These are phyloP conservation scores for Monosporozyma unispora DNA, from an alignment of 805 yeast genomes.

Conservation along the genomic window DNA sequence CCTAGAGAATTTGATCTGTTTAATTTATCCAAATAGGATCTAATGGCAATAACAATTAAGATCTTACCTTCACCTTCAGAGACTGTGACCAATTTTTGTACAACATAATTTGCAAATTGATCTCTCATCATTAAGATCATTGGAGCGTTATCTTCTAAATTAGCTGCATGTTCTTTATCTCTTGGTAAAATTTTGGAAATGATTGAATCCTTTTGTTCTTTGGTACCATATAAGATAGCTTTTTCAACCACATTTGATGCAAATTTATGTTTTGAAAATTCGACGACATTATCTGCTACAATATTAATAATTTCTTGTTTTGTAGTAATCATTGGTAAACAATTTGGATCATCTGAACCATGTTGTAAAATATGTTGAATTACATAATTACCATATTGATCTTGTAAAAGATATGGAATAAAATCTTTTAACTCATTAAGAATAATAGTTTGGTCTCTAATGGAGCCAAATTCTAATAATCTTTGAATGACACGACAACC, in stretches of 20 bases:
- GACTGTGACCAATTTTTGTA: conserved; percentile 85
- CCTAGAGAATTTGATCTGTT: conserved; percentile 26
- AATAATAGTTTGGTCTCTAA: conserved; percentile 56
- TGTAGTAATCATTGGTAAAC: conserved; percentile 34
- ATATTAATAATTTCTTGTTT: conserved; percentile 46
- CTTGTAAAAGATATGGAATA: conserved; percentile 73
- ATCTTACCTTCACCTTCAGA: conserved; percentile 63
- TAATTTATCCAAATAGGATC: conserved; percentile 62
- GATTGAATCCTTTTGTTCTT: conserved; percentile 51
- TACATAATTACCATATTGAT: conserved; percentile 96
- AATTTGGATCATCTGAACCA: conserved; percentile 9
- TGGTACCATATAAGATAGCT: conserved; percentile 67
- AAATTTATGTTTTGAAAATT: conserved; percentile 89
- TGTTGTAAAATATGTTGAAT: conserved; percentile 87
- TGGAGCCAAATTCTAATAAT: conserved; percentile 67
- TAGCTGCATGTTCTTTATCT: conserved; percentile 36
- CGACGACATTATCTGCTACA: conserved; percentile 64
- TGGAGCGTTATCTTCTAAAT: conserved; percentile 56
- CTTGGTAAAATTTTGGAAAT: conserved; percentile 58
- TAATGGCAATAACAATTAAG: conserved; percentile 61
- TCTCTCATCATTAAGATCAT: conserved; percentile 93
- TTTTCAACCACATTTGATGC: conserved; percentile 97
- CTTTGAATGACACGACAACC: conserved; percentile 97
- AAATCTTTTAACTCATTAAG: conserved; percentile 64
- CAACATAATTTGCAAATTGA: conserved; percentile 95